Conservation (phyloP, 805 yeast species). For the Candida maltosa region DNA sequence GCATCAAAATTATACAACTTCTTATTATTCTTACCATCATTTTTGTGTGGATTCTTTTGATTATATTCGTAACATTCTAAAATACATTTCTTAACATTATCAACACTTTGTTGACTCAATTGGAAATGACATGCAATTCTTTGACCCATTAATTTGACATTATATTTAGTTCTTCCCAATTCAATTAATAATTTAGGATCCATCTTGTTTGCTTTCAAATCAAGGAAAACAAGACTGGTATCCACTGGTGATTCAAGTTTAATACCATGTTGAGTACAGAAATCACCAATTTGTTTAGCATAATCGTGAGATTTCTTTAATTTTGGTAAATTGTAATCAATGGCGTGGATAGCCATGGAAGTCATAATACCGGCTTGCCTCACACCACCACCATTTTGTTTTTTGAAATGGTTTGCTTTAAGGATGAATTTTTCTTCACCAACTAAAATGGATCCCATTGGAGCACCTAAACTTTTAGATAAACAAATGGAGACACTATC, state of each 20-base stretch:
- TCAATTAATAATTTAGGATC: conserved; percentile 19
- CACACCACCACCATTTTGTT: conserved; percentile 44
- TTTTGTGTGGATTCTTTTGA: conserved; percentile 7
- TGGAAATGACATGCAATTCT: conserved; percentile 38
- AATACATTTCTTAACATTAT: conserved; percentile 44
- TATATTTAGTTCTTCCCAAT: conserved; percentile 49
- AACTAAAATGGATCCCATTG: conserved; percentile 41
- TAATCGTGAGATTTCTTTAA: conserved; percentile 27
- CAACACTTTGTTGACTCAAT: conserved; percentile 26
- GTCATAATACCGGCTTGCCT: conserved; percentile 41
- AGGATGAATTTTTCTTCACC: conserved; percentile 25
- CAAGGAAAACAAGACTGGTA: conserved; percentile 41
- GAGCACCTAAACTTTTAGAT: conserved; percentile 42
- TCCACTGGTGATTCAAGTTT: conserved; percentile 35
- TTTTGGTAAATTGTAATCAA: conserved; percentile 35
- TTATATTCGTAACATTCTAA: conserved; percentile 48
- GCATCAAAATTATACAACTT: conserved; percentile 21
- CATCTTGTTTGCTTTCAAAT: conserved; percentile 27
- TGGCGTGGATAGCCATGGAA: conserved; percentile 38
- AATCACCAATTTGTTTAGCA: conserved; percentile 32
- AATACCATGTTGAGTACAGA: conserved; percentile 27
- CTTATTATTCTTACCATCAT: conserved; percentile 14
- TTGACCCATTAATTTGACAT: conserved; percentile 63
- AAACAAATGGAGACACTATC: conserved; percentile 43
- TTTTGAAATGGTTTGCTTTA: conserved; percentile 44